Base-by-base conservation (phyloP, 1,284 basidiomycete species). In the Grifola frondosa region DNA sequence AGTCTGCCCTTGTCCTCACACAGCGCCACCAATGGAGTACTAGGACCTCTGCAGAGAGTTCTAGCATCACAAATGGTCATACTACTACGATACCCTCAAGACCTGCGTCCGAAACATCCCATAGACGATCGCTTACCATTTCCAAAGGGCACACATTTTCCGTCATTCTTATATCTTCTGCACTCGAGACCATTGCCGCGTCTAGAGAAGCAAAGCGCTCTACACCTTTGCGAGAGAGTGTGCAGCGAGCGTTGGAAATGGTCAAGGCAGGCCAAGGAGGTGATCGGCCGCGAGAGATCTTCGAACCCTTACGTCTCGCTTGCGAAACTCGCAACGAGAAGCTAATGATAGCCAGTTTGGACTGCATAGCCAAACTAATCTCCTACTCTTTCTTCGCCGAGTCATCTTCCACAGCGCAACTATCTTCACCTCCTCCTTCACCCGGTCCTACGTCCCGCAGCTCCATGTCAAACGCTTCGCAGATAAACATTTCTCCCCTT, bases 291-390 rank as follows among this genome's bases (percentile, higher is more conserved):
- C 75, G 90, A 48, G 88, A 93, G 60, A 89, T 97, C 41, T 93
- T 98, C 59, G 91, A 96, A 60, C 93, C 95, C 12, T 74, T 98
- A 42, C 81, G 91, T 40, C 73, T 97, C 39, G 95, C 94, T 11
- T 97, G 94, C 68, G 93, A 97, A 70, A 96, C 93, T 1, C 80
- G 85, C 40, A 89, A 78, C 52, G 91, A 97, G 62, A 92, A 92
- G 56, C 77, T 97, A 24, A 89, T 94, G 83, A 89, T 96, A 58
- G 91, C 92, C 17, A 94, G 93, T 52, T 73, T 98, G 62, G 95
- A 98, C 66, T 93, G 95, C 57, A 91, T 97, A 47, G 90, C 92
- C 36, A 98, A 98, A 67, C 81, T 98, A 55, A 90, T 97, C 51
- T 93, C 92, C 7, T 92, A 97, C 64, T 92, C 91, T 26, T 97